Percentiles rank a stretch among this genome's conserved stretches.
Evolutionary conservation across 768 basidiomycete species (phyloP).

Genomic region (Agrocybe praecox): DNA sequence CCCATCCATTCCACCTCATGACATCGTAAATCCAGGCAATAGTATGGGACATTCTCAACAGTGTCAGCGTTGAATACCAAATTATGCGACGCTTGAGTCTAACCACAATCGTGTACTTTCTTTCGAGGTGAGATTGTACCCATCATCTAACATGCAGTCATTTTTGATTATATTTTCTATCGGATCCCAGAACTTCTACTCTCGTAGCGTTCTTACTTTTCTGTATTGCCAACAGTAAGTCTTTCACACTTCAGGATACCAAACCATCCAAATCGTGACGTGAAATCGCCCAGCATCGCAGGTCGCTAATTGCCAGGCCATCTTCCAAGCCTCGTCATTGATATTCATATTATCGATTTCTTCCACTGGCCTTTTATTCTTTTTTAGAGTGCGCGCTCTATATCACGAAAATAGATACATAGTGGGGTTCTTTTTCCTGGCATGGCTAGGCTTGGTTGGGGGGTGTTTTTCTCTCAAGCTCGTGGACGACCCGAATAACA

Average conservation of each 20-base stretch:
- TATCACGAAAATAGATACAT: constrained; percentile 18
- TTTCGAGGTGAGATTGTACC: not conserved
- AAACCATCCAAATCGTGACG: not conserved
- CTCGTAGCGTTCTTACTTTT: not conserved
- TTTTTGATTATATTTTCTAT: not conserved
- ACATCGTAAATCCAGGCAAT: not conserved
- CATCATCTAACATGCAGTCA: no score
- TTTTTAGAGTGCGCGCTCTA: constrained; percentile 25
- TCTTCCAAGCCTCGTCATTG: not conserved
- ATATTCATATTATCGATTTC: constrained; percentile 4
- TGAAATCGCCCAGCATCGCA: not conserved
- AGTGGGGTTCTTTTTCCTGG: constrained; percentile 24
- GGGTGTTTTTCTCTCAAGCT: not conserved
- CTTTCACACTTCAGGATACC: not conserved
- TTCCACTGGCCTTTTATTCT: constrained; percentile 26
- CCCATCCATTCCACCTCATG: no score
- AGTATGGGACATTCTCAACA: constrained; percentile 6
- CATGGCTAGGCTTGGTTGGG: constrained; percentile 27
- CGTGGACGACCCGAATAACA: not conserved
- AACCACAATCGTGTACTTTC: not conserved
- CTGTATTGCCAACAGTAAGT: not conserved
- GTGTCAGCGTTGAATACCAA: not conserved
- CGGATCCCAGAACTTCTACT: not conserved
- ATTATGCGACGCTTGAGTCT: not conserved
- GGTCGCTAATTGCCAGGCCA: not conserved